Evolutionary conservation across 2,329 filamentous ascomycete species (phyloP).

Genomic region (Claviceps cyperi): DNA sequence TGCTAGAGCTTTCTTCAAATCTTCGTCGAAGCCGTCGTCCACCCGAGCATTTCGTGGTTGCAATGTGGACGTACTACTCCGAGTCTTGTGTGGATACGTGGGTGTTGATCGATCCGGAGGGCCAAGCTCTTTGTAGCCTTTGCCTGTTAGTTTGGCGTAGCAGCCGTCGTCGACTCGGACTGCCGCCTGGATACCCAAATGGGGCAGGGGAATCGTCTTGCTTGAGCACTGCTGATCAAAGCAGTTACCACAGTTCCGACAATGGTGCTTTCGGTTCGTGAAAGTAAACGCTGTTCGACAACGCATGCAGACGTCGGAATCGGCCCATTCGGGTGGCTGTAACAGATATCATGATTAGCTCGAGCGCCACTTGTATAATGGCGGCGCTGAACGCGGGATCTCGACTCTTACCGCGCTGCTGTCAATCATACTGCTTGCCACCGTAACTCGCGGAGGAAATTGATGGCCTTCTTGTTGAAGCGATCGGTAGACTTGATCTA

Average conservation of each 20-base stretch:
- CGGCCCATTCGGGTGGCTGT: conserved; percentile 89
- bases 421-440: conserved; percentile 96
- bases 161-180: conserved; percentile 95
- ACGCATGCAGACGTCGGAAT: conserved; percentile 97
- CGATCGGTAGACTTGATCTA: conserved; percentile 72
- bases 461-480: conserved; percentile 74
- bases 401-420: conserved; percentile 62
- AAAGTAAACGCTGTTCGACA: conserved; percentile 93
- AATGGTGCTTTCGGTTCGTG: conserved; percentile 97
- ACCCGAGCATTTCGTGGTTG: conserved; percentile 80
- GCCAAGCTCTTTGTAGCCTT: conserved; percentile 26
- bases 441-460: conserved; percentile 74
- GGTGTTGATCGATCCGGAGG: conserved; percentile 31
- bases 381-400: not conserved
- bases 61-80: conserved; percentile 50
- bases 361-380: not conserved
- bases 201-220: conserved; percentile 77
- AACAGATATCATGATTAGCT: not conserved
- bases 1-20: conserved; percentile 80
- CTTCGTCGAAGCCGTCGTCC: conserved; percentile 86
- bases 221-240: conserved; percentile 92
- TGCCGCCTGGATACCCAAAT: conserved; percentile 79
- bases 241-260: conserved; percentile 92
- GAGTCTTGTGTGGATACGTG: conserved; percentile 45
- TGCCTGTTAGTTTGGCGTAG: conserved; percentile 76